Percentiles rank a stretch among this genome's conserved stretches.
Conservation (phyloP, 768 basidiomycete species). For the Lepiota venenata region DNA sequence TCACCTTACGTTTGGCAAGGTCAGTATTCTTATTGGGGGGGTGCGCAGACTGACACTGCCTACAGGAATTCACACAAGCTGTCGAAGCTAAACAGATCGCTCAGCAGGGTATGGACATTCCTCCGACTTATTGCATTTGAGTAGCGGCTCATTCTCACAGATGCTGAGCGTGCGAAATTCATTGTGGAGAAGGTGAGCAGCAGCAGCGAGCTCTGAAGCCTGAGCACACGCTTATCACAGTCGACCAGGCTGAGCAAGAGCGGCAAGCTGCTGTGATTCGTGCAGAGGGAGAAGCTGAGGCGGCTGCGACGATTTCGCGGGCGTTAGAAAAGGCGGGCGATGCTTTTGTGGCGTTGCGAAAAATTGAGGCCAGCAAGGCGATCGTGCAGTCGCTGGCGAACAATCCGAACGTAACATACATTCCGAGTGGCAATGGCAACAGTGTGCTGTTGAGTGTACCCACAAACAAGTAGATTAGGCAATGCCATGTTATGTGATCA, state of each 20-base stretch:
- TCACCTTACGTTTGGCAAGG: conserved; percentile 86
- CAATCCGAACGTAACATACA: conserved; percentile 87
- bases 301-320: conserved; percentile 87
- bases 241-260: conserved; percentile 91
- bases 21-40: conserved; percentile 22
- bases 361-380: conserved; percentile 98
- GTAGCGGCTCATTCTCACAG: conserved; percentile 34
- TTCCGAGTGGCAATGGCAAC: conserved; percentile 75
- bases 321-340: conserved; percentile 94
- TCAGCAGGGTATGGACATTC: conserved; percentile 72
- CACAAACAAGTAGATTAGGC: conserved; percentile 39
- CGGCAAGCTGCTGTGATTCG: conserved; percentile 97
- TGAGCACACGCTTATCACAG: conserved; percentile 11
- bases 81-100: conserved; percentile 99
- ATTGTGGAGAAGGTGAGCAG: conserved; percentile 89
- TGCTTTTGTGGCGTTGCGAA: conserved; percentile 90
- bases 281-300: conserved; percentile 98
- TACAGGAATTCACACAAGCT: conserved; percentile 92
- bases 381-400: conserved; percentile 81
- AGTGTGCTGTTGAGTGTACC: conserved; percentile 85
- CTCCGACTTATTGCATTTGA: neutral
- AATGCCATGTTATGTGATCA: conserved; percentile 18
- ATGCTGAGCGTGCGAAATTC: conserved; percentile 98
- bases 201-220: neutral
- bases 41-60: conserved; percentile 5